Percentiles rank a stretch among this genome's conserved stretches.
phyloP scores from a whole-genome alignment of 1,139 yeast genomes.

The Candida freyschussii region DNA sequence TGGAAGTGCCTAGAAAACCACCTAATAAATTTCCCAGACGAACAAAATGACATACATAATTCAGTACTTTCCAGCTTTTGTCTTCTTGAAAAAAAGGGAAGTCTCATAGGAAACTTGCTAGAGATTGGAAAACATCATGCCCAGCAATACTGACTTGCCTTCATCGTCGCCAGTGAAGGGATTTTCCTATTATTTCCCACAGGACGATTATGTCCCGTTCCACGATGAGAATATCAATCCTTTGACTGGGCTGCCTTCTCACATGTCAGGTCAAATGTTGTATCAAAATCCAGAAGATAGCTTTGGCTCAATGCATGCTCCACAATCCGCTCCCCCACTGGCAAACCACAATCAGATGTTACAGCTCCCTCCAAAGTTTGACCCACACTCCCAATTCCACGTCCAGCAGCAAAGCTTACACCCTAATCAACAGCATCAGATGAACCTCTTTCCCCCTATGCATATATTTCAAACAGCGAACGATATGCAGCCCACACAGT shows the following conservation, averaged over 20 bases:
- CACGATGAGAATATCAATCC: conserved; percentile 12
- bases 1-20: conserved; percentile 5
- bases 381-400: conserved; percentile 2
- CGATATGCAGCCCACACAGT: conserved; percentile 4
- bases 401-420: conserved; percentile 8
- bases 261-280: no score
- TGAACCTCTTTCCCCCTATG: conserved; percentile 15
- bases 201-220: conserved; percentile 6
- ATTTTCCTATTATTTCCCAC: conserved; percentile 13
- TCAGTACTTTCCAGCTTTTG: conserved; percentile 1
- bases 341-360: conserved; percentile 1
- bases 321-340: conserved; percentile 5
- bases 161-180: conserved; percentile 17
- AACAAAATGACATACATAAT: conserved; percentile 13
- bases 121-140: no score
- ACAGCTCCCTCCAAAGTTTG: conserved; percentile 15
- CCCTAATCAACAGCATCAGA: conserved; percentile 7
- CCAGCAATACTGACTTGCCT: conserved; percentile 4
- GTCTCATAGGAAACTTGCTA: no score
- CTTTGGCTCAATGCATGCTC: no score
- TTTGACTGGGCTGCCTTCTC: no score
- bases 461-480: conserved; percentile 12
- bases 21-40: neutral
- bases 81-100: conserved; percentile 6
- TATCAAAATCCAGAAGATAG: no score